Evolutionary conservation across 306 rosid genomes (phyloP), one percentile per base, ranked within the genome.

Genomic region (Arachis stenosperma): DNA sequence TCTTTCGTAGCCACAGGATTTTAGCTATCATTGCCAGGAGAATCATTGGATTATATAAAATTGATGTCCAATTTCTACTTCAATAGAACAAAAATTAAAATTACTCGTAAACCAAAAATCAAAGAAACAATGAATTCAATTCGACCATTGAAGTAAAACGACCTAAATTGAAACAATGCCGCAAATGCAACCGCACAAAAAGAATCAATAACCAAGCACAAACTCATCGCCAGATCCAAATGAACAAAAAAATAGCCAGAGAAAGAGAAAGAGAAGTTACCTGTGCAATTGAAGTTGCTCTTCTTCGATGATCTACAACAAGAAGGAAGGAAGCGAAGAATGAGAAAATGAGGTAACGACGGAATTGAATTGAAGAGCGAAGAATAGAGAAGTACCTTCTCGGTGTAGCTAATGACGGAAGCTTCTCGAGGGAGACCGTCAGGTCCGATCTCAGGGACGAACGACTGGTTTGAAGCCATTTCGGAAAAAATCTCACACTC

Each of bases 391-490:
- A 73, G 69, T 61, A 90, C 98, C 92, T 79, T 94, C 84, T 94
- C 97, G 33, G 98, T 91, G 89, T 94, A 86, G 84, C 88, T 77
- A 80, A 94, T 83, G 71, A 88, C 87, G 29, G 97, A 69, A 69
- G 94, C 81, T 73, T 91, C 97, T 57, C 86, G 81, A 44, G 95
- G 69, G 76, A 91, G 88, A 65, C 98, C 97, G 42, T 94, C 98
- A 42, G 95, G 95, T 40, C 97, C 98, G 85, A 94, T 89, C 88
- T 85, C 96, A 8, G 94, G 91, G 55, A 17, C 69, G 74, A 91
- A 87, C 15, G 81, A 79, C 44, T 86, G 94, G 73, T 84, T 74
- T 43, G 85, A 86, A 77, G 88, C 85, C 98, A 93, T 93, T 83
- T 61, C 13, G 15, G 59, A 75, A 48, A 61, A 17, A 58, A 9